A percentile compares a stretch with the other conserved stretches of the same genome.
Evolutionary conservation across 2,329 filamentous ascomycete genomes (phyloP).

Genomic region (Paraphaeosphaeria minitans): DNA sequence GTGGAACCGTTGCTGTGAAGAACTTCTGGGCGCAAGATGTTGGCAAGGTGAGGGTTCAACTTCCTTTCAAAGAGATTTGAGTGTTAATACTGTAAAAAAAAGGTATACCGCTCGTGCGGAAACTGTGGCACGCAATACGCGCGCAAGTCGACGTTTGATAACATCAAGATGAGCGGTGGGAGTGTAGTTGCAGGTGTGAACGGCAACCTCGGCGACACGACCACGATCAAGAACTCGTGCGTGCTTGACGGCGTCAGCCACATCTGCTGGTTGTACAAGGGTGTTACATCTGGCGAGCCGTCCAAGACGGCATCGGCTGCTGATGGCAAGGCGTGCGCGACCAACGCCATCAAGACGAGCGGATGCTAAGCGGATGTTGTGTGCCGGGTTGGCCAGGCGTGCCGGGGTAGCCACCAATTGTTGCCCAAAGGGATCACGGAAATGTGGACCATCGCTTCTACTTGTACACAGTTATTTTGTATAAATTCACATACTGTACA

Average conservation of each 20-base stretch:
- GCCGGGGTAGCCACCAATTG: background rate
- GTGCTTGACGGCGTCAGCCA: constrained; percentile 22
- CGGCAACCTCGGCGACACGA: constrained; percentile 34
- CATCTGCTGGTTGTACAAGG: constrained; percentile 37
- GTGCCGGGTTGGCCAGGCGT: background rate
- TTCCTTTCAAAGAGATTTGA: too few species aligned
- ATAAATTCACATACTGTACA: background rate
- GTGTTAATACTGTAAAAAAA: background rate
- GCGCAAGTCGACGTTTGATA: constrained; percentile 31
- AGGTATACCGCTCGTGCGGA: constrained; percentile 35
- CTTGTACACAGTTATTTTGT: background rate
- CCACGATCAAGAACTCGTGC: constrained; percentile 33
- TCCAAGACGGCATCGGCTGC: constrained; percentile 33
- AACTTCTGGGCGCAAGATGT: constrained; percentile 37
- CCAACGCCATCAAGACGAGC: constrained; percentile 31
- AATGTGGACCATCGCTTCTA: background rate
- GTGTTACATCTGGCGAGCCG: constrained; percentile 34
- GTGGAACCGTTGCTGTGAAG: constrained; percentile 37
- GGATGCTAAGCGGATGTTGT: constrained; percentile 17
- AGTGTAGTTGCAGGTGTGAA: constrained; percentile 36
- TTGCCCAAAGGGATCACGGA: background rate
- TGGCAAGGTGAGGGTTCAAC: constrained; percentile 28
- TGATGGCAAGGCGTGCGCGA: constrained; percentile 36
- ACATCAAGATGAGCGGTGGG: constrained; percentile 27
- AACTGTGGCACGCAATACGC: constrained; percentile 37